Evolutionary conservation across 352 stramenopile species (phyloP).

Genomic region (Phytophthora ohioensis): DNA sequence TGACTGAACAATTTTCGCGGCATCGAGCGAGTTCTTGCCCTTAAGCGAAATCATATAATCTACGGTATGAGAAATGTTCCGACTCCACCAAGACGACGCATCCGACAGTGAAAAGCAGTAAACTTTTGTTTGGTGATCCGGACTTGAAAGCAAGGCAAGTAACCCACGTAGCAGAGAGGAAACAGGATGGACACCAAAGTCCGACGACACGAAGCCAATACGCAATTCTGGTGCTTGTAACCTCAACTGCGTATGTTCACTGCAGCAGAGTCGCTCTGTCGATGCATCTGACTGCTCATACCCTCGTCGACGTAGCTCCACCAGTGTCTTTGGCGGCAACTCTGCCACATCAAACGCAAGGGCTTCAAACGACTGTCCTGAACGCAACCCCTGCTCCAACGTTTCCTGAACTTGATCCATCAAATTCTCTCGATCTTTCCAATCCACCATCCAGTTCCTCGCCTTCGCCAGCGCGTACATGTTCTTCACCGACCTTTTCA

Average conservation of each 20-base stretch:
- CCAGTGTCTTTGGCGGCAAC: slow-evolving; percentile 39
- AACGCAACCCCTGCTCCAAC: slow-evolving; percentile 34
- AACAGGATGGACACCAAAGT: slow-evolving; percentile 87
- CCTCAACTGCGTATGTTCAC: slow-evolving; percentile 20
- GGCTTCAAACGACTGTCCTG: slow-evolving; percentile 5
- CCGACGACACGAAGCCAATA: slow-evolving; percentile 81
- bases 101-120: slow-evolving; percentile 80
- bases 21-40: slow-evolving; percentile 58
- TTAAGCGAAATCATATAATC: slow-evolving; percentile 75
- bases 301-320: slow-evolving; percentile 29
- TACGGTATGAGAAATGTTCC: slow-evolving; percentile 78
- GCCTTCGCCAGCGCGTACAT: slow-evolving; percentile 67
- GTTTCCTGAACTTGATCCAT: slow-evolving; percentile 43
- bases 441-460: slow-evolving; percentile 75
- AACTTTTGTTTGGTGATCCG: slow-evolving; percentile 48
- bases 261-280: slow-evolving; percentile 26
- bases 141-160: slow-evolving; percentile 53
- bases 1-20: slow-evolving; percentile 58
- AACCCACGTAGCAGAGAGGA: slow-evolving; percentile 73
- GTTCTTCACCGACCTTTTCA: slow-evolving; percentile 46
- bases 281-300: slow-evolving; percentile 15
- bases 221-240: slow-evolving; percentile 49
- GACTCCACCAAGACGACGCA: slow-evolving; percentile 77
- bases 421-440: slow-evolving; percentile 63
- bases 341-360: slow-evolving; percentile 65